Evolutionary conservation across 176 grass and related monocot genomes (phyloP).

Genomic region (Aegilops bicornis): DNA sequence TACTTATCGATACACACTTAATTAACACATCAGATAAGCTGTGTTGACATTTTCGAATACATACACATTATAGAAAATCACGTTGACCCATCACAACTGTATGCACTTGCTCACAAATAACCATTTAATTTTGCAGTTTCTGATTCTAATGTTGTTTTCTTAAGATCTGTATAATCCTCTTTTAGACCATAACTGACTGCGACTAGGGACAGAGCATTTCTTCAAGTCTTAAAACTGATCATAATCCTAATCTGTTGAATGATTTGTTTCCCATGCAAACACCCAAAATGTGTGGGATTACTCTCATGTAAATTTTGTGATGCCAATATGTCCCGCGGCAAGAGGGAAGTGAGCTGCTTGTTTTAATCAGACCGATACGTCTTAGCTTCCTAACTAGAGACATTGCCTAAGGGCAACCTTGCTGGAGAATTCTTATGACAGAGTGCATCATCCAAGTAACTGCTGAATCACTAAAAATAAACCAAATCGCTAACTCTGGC

Average conservation of each 20-base stretch:
- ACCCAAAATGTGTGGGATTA: constrained; percentile 31
- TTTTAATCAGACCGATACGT: background rate
- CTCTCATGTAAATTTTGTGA: constrained; percentile 46
- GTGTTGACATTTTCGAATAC: background rate
- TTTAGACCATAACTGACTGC: background rate
- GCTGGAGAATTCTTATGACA: background rate
- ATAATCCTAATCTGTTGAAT: background rate
- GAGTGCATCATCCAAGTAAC: background rate
- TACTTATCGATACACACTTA: background rate
- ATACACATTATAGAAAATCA: background rate
- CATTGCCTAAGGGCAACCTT: constrained; percentile 6
- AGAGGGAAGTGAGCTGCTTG: background rate
- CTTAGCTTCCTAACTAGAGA: constrained; percentile 21
- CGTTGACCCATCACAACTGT: background rate
- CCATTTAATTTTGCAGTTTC: constrained; percentile 5
- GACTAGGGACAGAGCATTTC: background rate
- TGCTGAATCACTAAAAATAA: background rate
- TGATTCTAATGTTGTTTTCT: background rate
- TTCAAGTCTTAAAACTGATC: background rate
- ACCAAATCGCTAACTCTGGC: background rate
- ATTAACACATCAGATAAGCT: background rate
- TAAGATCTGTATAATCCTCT: background rate
- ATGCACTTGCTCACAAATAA: background rate
- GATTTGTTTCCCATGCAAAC: constrained; percentile 20
- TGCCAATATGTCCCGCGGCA: constrained; percentile 9